These are phyloP conservation scores for Gastroboletus turbinatus DNA, from an alignment of 1,284 basidiomycete genomes.

Conservation along the genomic window DNA sequence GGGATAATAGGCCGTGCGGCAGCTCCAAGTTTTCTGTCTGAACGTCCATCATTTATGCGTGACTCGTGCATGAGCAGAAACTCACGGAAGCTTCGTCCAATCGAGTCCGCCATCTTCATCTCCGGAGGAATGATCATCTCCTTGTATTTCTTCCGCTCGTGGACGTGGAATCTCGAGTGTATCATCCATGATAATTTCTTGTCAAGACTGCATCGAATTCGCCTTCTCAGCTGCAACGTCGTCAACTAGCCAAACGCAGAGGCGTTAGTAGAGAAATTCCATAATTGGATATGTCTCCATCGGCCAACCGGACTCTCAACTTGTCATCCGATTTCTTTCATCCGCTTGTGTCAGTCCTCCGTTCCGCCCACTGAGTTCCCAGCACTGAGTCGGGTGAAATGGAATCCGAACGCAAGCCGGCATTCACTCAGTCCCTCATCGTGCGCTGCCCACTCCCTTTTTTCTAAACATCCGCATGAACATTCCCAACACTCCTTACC, in stretches of 20 bases:
- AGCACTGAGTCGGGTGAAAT: conserved; percentile 15
- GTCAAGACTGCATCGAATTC: background rate
- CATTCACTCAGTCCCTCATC: conserved; percentile 37
- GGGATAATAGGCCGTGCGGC: conserved; percentile 63
- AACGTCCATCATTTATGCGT: background rate
- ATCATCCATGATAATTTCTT: conserved; percentile 46
- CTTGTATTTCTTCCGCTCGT: conserved; percentile 15
- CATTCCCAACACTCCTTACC: conserved; percentile 10
- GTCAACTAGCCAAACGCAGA: background rate
- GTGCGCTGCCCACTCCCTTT: conserved; percentile 27
- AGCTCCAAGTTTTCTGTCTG: conserved; percentile 23
- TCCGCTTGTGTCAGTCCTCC: conserved; percentile 5
- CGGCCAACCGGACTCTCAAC: background rate
- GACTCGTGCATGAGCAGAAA: background rate
- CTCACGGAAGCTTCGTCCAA: conserved; percentile 55
- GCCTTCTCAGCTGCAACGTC: too few relatives aligned
- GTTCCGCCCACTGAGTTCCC: conserved; percentile 5
- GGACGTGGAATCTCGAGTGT: conserved; percentile 43
- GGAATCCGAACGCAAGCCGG: conserved; percentile 32
- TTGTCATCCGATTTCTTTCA: background rate
- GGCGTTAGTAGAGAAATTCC: background rate
- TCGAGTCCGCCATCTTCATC: conserved; percentile 60
- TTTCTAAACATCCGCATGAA: conserved; percentile 7
- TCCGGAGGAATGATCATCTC: conserved; percentile 41
- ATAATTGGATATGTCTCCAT: conserved; percentile 2